Evolutionary conservation across 2,329 filamentous ascomycete genomes (phyloP), one percentile per base, ranked within the genome.

Genomic region (Neofusicoccum sp.): DNA sequence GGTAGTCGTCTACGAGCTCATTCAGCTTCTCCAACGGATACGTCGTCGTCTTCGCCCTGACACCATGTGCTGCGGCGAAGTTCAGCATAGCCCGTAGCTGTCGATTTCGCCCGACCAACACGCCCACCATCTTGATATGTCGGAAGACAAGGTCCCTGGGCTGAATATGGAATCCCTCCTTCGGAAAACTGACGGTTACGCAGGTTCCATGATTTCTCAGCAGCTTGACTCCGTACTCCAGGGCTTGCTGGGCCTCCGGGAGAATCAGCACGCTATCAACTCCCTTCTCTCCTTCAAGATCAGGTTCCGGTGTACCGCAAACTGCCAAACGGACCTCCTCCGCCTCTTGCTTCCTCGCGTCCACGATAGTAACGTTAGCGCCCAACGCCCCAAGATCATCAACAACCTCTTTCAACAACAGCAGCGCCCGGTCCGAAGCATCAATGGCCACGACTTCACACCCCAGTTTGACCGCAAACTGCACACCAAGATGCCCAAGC

Each of bases 81-180:
- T 45, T 12, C 9, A 58, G 53, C 53, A 58, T 58, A 3, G 20
- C 53, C 20, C 53, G 4, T 20, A 58, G 28, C 36, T 41, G 24
- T 20, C n/a, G 20, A 31, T 45, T 44, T 6, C 61, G 44, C 24
- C 63, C 44, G 1, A 63, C 34, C 6, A 63, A 51, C 9, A 44
- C 38, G 5, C 63, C 61, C 16, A 53, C 31, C 16, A 64, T 58
- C 24, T 61, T 40, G n/a, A 64, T 45, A 24, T 63, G 56, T 3
- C 63, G 57, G 58, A 62, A 62, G 30, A 62, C 43, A 20, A 64
- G 40, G 24, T 63, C 60, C 11, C 7, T 4, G 11, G 44, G 44
- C 26, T 47, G 44, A 14, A 47, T 30, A 6, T 16, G 44, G 26
- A 47, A 47, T 4, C 44, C 44, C 6, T 47, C 44, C 20, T 16